Conservation (phyloP, 345 rosid species). For the Zanthoxylum bungeanum region DNA sequence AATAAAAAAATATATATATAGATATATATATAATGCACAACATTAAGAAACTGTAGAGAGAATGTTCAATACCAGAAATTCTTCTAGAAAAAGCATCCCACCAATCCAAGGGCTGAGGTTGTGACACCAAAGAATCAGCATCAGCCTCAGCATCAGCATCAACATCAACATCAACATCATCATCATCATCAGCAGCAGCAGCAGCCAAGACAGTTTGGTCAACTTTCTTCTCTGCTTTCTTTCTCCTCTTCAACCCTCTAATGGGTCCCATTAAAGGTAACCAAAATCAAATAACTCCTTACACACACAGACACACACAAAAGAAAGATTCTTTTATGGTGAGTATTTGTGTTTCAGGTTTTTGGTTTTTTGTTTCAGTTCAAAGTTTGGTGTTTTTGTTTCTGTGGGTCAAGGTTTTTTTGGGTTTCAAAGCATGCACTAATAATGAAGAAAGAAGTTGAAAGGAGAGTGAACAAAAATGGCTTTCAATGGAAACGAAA, state of each 20-base stretch:
- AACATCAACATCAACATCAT: slow-evolving; percentile 23
- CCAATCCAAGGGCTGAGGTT: slow-evolving; percentile 54
- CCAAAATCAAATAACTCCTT: slow-evolving; percentile 8
- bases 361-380: neutral
- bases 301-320: neutral
- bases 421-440: slow-evolving; percentile 20
- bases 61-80: slow-evolving; percentile 50
- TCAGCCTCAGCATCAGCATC: slow-evolving; percentile 28
- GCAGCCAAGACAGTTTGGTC: slow-evolving; percentile 53
- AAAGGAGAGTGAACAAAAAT: neutral
- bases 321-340: neutral
- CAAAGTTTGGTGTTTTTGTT: neutral
- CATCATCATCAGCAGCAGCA: slow-evolving; percentile 22
- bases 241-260: slow-evolving; percentile 46
- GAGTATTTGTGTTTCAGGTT: neutral
- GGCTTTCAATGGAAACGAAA: neutral
- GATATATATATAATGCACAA: neutral
- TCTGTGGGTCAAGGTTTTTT: neutral
- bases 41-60: neutral
- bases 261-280: slow-evolving; percentile 35
- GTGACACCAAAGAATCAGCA: slow-evolving; percentile 22
- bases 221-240: slow-evolving; percentile 61
- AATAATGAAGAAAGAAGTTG: neutral
- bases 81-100: slow-evolving; percentile 72
- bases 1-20: slow-evolving; percentile 9